Base-by-base conservation (phyloP, 2,329 filamentous ascomycete genomes). In the Alternaria arborescens region DNA sequence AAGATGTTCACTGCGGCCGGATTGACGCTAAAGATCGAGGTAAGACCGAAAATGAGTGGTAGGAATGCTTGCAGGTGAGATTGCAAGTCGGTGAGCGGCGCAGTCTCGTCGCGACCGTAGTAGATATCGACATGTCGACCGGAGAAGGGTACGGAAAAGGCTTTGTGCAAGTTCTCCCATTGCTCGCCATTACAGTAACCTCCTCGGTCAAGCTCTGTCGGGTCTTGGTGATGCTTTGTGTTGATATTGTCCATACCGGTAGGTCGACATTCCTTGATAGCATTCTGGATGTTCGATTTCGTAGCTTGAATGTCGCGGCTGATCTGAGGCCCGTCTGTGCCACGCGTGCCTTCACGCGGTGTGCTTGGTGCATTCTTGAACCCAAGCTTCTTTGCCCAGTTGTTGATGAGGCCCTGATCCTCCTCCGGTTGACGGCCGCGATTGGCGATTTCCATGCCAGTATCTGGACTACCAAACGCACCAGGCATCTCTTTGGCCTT, bases 1-100 rank as follows among this genome's bases (percentile, higher is more conserved):
- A 94, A 98, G 52, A 98, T 91, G 75, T 96, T 94, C 58, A 98
- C 78, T 3, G 88, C 88, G 32, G 86, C 83, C 0, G 86, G 83
- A 1, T 87, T 83, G 24, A 98, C 84, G 2, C 87, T 85, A 77
- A 97, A 98, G 30, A 78, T 71, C 2, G 69, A 67, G 1, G 75
- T 74, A 24, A 78, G 65, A 2, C 72, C 68, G 43, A 78, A 75
- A 20, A 78, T 73, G 40, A 77, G 62, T 0, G 75, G 76, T 0
- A 78, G 63, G 59, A 78, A 78, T n/a, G 62, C 56, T 8, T 61
- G 52, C 1, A 78, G 65, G 5, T 70, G 69, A 3, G 55, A 38
- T 16, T 75, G 69, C 16, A 79, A 54, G 10, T 75, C 74, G 1
- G 68, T 59, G 10, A 71, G 72, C 1, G 64, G 63, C 11, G 72